These are phyloP conservation scores for Physocladia obscura DNA, from an alignment of 192 early-diverging fungal genomes.

Conservation along the genomic window DNA sequence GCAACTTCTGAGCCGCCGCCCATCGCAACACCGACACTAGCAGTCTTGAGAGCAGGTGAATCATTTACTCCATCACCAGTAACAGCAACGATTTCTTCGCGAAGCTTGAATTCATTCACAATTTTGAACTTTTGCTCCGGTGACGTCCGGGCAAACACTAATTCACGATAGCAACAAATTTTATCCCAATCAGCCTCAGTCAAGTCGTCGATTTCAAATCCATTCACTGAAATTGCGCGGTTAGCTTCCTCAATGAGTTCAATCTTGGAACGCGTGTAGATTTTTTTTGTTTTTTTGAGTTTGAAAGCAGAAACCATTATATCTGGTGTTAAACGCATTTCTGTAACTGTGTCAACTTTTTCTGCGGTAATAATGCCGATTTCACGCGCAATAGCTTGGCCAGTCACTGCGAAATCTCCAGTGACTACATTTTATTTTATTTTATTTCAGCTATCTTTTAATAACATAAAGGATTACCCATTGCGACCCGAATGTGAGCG, in stretches of 20 bases:
- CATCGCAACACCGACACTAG: conserved; percentile 87
- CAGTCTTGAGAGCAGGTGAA: conserved; percentile 86
- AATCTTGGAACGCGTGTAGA: not conserved
- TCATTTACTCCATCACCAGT: conserved; percentile 94
- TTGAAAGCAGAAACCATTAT: not conserved
- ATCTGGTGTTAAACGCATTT: conserved; percentile 8
- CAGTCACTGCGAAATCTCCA: conserved; percentile 75
- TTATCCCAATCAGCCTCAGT: conserved; percentile 70
- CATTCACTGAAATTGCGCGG: conserved; percentile 53
- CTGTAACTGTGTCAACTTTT: conserved; percentile 36
- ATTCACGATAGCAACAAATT: conserved; percentile 63
- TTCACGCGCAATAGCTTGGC: conserved; percentile 72
- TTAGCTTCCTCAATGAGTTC: not conserved
- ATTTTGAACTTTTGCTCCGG: conserved; percentile 86
- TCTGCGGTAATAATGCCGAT: conserved; percentile 69
- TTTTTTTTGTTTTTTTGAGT: not conserved
- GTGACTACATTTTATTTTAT: conserved; percentile 50
- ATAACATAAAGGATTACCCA: no score
- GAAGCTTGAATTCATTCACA: conserved; percentile 62
- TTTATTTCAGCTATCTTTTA: no score
- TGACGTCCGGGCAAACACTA: conserved; percentile 87
- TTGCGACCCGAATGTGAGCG: conserved; percentile 72
- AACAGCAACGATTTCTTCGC: conserved; percentile 77
- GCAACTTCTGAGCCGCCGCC: conserved; percentile 69
- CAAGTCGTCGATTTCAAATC: conserved; percentile 62